These are phyloP conservation scores for Aristolochia fimbriata DNA, from an alignment of 164 flowering plant species.

Conservation along the genomic window DNA sequence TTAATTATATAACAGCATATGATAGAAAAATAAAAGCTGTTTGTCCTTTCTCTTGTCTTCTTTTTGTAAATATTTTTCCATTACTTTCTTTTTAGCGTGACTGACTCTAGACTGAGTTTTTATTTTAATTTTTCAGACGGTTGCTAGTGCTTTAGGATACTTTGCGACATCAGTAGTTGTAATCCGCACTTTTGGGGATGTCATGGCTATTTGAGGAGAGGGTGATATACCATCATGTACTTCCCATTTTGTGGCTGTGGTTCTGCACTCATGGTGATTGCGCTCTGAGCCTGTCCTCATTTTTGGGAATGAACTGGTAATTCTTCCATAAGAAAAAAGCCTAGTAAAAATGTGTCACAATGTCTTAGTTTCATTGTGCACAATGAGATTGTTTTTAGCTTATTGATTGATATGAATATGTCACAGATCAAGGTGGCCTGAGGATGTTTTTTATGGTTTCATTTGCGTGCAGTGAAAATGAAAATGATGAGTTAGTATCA, in stretches of 20 bases:
- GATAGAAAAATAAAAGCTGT: too few species aligned
- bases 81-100: too few species aligned
- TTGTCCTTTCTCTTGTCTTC: too few species aligned
- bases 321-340: too few species aligned
- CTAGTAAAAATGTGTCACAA: too few species aligned
- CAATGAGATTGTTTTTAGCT: too few species aligned
- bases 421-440: neutral
- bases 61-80: too few species aligned
- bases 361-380: too few species aligned
- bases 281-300: neutral
- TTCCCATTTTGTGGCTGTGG: neutral
- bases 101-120: neutral
- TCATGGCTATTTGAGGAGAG: constrained; percentile 38
- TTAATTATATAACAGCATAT: too few species aligned
- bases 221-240: neutral
- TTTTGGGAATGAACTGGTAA: neutral
- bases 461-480: neutral
- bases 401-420: too few species aligned
- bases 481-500: constrained; percentile 9
- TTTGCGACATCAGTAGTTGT: constrained; percentile 54
- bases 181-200: constrained; percentile 64
- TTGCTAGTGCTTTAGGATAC: constrained; percentile 39
- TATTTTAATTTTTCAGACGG: constrained; percentile 38
- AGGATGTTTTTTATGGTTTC: neutral
- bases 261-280: neutral